Evolutionary conservation across 2,329 filamentous ascomycete genomes (phyloP), one percentile per base, ranked within the genome.

Genomic region (Lecanicillium sp.): DNA sequence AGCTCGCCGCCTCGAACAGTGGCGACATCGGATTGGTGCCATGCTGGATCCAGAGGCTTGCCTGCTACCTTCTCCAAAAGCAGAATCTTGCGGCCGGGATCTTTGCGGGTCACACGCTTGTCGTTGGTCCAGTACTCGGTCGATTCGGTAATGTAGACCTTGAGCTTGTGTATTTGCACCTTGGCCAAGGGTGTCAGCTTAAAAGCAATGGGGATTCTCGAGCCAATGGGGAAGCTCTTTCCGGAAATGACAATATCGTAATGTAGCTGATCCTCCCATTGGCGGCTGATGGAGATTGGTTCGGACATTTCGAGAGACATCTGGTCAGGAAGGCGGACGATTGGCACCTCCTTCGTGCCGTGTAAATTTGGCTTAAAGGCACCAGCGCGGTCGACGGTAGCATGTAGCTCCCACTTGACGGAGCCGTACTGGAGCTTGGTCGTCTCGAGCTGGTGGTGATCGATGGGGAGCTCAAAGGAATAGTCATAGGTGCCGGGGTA

Each of bases 211-310:
- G 89, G 89, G 13, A 96, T 87, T 51, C 85, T 85, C 29, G 84
- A 77, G 13, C 89, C 89, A 15, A 96, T 75, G 1, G 89, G 87
- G 44, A 96, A 96, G 1, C 88, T 94, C 69, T 95, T 95, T 39
- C 89, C 89, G 2, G 88, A 95, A 39, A 96, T 94, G 56, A 95
- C 82, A 49, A 96, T 95, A 53, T 96, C 89, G 62, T 96, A 96
- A 54, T 94, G 87, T 22, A 96, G 69, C 54, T 95, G 89, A 49
- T 96, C 88, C 57, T 96, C 89, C 89, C 89, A 96, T 45, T 87
- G 88, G 15, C 89, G 74, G 47, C 85, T 90, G 53, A 96, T 95
- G 10, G 88, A 90, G 51, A 96, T 95, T 3, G 89, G 89, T 56
- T 96, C 89, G 18, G 88, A 83, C 59, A 87, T 87, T 59, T 96